Conservation (phyloP, 257 asterid species). For the Avicennia marina region DNA sequence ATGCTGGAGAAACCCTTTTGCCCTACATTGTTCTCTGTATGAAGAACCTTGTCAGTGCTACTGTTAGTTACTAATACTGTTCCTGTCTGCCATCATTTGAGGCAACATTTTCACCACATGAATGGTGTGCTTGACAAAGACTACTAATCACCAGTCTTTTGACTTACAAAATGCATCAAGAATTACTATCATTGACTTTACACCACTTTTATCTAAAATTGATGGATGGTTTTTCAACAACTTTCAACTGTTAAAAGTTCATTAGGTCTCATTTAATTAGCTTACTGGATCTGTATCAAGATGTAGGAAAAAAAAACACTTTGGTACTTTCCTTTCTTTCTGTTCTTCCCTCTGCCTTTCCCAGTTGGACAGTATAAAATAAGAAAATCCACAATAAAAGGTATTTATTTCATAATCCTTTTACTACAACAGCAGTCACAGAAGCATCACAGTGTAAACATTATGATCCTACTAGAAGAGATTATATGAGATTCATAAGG, state of each 20-base stretch:
- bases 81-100: too few relatives aligned
- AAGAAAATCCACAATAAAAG: conserved; percentile 5
- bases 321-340: background rate
- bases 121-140: too few relatives aligned
- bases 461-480: background rate
- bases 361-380: background rate
- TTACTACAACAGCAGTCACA: background rate
- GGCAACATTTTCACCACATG: too few relatives aligned
- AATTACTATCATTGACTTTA: too few relatives aligned
- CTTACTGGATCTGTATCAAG: too few relatives aligned
- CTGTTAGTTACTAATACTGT: too few relatives aligned
- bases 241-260: background rate
- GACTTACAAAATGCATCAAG: too few relatives aligned
- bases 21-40: too few relatives aligned
- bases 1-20: too few relatives aligned
- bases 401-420: background rate
- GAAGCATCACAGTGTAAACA: conserved; percentile 18
- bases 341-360: background rate
- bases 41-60: too few relatives aligned
- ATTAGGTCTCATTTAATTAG: too few relatives aligned
- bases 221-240: background rate
- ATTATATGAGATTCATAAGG: background rate
- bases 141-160: too few relatives aligned
- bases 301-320: background rate
- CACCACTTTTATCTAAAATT: background rate